phyloP scores from a whole-genome alignment of 257 asterid genomes.

The Mitragyna speciosa region DNA sequence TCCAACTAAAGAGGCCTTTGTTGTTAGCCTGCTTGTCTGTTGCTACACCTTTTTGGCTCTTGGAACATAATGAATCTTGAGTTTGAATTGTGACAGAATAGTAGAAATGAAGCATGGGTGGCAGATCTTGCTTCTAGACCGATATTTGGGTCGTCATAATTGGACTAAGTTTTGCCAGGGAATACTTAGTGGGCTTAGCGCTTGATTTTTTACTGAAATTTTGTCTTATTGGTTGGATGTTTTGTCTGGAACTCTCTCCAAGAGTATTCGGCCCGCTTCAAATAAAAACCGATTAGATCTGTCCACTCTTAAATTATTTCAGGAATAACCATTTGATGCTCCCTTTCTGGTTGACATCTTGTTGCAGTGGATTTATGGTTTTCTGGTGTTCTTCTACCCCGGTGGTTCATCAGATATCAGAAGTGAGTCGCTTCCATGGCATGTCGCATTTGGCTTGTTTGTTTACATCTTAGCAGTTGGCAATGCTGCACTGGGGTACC shows the following conservation, averaged over 20 bases:
- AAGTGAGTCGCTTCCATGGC: conserved; percentile 89
- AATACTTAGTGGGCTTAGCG: not conserved
- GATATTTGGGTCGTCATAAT: not conserved
- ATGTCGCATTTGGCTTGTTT: conserved; percentile 66
- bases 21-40: not conserved
- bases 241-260: not conserved
- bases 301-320: not conserved
- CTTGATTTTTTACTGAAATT: not conserved
- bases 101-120: not conserved
- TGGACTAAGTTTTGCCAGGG: not conserved
- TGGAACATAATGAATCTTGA: not conserved
- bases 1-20: not conserved
- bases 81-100: not conserved
- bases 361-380: conserved; percentile 89
- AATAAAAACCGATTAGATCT: not conserved
- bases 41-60: not conserved
- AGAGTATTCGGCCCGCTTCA: not conserved
- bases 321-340: not conserved
- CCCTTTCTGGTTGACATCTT: not conserved
- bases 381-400: conserved; percentile 85
- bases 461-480: conserved; percentile 64
- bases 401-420: conserved; percentile 69
- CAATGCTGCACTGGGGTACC: conserved; percentile 71
- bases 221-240: not conserved
- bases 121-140: not conserved